Evolutionary conservation across 148 eudicot species (phyloP), one percentile per base, ranked within the genome.

Genomic region (Pouteria glomerata): DNA sequence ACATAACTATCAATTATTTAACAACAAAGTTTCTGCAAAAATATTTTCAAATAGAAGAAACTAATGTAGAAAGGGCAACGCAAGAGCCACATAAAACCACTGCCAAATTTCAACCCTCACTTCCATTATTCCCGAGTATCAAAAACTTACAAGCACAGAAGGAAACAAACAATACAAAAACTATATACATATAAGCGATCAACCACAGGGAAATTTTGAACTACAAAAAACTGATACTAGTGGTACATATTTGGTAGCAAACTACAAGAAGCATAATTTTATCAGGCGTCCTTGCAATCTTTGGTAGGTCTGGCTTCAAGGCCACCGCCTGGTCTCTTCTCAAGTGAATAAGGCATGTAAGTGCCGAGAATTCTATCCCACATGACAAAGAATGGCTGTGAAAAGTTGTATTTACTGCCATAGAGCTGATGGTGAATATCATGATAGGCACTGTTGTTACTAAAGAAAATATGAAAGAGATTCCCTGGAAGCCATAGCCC

Each of bases 311-410:
- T 81, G 42, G 93, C 98, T 87, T 91, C 96, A 27, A 94, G 85
- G 14, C 98, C 98, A 12, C 97, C 89, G 27, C 68, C 86, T 41
- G 64, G 80, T 79, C 89, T 85, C 78, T 81, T 85, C 85, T 81
- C 96, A 30, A 94, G 78, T 6, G 96, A 72, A 57, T 89, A 94
- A 29, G 95, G 91, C 98, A 94, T 91, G 73, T 94, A 80, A n/a
- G 98, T 94, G 13, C 98, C 98, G 5, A 91, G 86, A n/a, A 94
- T 88, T 68, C 80, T 75, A 70, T 94, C 97, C 98, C 97, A 95
- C 74, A 60, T 80, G 41, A 91, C 93, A 60, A 95, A 95, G 78
- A 94, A 95, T 1, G 97, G 98, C 77, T 95, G 97, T 0, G 97
- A 91, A 73, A 81, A 95, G 78, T 95, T 91, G 77, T 82, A 95